These are phyloP conservation scores for Picea glauca DNA, from an alignment of 75 land plant species.

Conservation along the genomic window DNA sequence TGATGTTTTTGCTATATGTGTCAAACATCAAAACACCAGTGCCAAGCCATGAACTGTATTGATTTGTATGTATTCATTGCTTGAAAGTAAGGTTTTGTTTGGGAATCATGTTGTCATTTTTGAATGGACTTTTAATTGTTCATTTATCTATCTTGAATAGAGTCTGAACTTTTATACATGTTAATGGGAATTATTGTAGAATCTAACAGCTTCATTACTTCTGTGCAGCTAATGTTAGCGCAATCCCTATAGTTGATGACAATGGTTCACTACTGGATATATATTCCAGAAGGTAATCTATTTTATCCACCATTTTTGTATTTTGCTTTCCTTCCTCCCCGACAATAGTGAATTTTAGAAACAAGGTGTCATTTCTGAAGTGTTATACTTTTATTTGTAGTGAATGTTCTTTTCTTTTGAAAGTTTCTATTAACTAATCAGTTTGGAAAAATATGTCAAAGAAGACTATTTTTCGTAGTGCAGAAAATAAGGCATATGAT, in stretches of 20 bases:
- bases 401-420: background rate
- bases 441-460: background rate
- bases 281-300: slow-evolving; percentile 76
- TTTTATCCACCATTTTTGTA: background rate
- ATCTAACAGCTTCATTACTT: background rate
- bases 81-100: too few species aligned
- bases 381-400: background rate
- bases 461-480: background rate
- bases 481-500: too few species aligned
- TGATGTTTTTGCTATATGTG: background rate
- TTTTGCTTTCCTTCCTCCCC: background rate
- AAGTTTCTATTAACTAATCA: background rate
- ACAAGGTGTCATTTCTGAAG: background rate
- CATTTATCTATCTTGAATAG: too few species aligned
- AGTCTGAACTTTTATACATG: too few species aligned
- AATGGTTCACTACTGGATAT: slow-evolving; percentile 75
- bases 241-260: slow-evolving; percentile 90
- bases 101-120: too few species aligned
- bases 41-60: background rate
- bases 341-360: background rate
- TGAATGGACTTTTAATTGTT: too few species aligned
- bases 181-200: background rate
- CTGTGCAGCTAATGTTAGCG: slow-evolving; percentile 83
- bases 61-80: too few species aligned
- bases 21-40: background rate